Evolutionary conservation across 73 alveolate species (phyloP).

Genomic region (Paramecium bursaria): DNA sequence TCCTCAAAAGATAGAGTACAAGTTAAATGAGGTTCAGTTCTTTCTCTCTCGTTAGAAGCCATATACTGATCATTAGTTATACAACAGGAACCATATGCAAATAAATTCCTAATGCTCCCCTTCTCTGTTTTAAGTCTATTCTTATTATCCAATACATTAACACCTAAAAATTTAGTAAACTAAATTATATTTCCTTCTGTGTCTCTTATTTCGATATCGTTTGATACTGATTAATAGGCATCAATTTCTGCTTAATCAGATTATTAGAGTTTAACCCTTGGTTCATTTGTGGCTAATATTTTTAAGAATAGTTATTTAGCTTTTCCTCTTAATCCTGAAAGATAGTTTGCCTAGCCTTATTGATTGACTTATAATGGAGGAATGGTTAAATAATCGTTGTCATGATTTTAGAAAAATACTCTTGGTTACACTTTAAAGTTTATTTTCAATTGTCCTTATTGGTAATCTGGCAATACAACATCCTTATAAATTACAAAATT

Average conservation of each 20-base stretch:
- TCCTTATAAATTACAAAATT: slow-evolving; percentile 23
- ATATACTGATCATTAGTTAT: slow-evolving; percentile 1
- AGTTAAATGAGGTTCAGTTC: slow-evolving; percentile 26
- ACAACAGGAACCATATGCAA: slow-evolving; percentile 42
- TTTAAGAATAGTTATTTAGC: slow-evolving; percentile 14
- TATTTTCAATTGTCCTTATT: slow-evolving; percentile 13
- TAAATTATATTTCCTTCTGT: slow-evolving; percentile 27
- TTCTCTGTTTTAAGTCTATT: slow-evolving; percentile 19
- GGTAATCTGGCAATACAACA: slow-evolving; percentile 40
- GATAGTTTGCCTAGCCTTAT: slow-evolving; percentile 19
- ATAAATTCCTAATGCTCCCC: slow-evolving; percentile 47
- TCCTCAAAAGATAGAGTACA: slow-evolving; percentile 50
- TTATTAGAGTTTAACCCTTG: not conserved
- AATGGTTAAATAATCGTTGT: slow-evolving; percentile 18
- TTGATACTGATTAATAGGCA: slow-evolving; percentile 10
- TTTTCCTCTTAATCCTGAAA: slow-evolving; percentile 39
- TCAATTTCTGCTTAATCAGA: slow-evolving; percentile 8
- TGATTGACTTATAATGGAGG: slow-evolving; percentile 2
- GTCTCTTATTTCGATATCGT: slow-evolving; percentile 13
- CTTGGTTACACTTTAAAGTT: not conserved
- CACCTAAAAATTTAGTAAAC: slow-evolving; percentile 15
- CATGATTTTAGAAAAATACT: slow-evolving; percentile 10
- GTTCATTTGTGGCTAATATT: slow-evolving; percentile 8
- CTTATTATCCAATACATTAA: slow-evolving; percentile 30
- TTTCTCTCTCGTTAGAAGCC: slow-evolving; percentile 5